A percentile compares a stretch with the other conserved stretches of the same genome.
Conservation (phyloP, 1,139 yeast genomes). For the Protomyces arabidopsidicola region DNA sequence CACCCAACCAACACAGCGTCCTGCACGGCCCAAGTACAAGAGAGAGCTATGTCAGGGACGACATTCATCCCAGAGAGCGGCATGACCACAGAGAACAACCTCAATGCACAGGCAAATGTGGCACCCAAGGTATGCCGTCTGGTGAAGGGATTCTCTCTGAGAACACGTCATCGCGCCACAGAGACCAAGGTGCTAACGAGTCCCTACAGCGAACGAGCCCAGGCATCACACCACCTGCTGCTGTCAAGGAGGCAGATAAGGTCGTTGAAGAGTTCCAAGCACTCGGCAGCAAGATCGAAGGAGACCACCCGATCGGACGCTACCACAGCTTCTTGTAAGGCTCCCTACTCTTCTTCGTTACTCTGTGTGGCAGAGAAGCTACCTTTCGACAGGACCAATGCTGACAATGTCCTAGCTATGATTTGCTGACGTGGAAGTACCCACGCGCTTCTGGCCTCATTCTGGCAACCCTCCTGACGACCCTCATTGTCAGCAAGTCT, state of each 20-base stretch:
- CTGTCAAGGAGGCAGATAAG: slow-evolving; percentile 21
- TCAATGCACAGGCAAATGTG: slow-evolving; percentile 4
- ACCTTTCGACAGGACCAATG: too few relatives aligned
- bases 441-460: slow-evolving; percentile 28
- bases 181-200: too few relatives aligned
- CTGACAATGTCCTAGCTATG: slow-evolving; percentile 7
- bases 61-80: slow-evolving; percentile 25
- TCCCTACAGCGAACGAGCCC: slow-evolving; percentile 7
- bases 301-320: slow-evolving; percentile 18
- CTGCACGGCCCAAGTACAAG: not conserved
- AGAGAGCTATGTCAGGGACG: slow-evolving; percentile 4
- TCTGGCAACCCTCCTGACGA: slow-evolving; percentile 7
- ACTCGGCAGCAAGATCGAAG: slow-evolving; percentile 9
- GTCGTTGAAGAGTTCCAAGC: slow-evolving; percentile 13
- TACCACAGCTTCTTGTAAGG: slow-evolving; percentile 21
- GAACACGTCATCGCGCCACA: not conserved
- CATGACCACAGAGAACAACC: slow-evolving; percentile 11
- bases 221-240: slow-evolving; percentile 21
- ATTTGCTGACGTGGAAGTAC: slow-evolving; percentile 28
- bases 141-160: not conserved
- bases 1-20: not conserved
- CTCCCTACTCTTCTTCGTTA: not conserved
- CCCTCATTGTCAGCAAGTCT: slow-evolving; percentile 19
- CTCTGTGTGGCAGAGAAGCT: too few relatives aligned
- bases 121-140: slow-evolving; percentile 4